A percentile compares a stretch with the other conserved stretches of the same genome.
These are phyloP conservation scores for Acacia concinna DNA, from an alignment of 331 rosid species.

Conservation along the genomic window DNA sequence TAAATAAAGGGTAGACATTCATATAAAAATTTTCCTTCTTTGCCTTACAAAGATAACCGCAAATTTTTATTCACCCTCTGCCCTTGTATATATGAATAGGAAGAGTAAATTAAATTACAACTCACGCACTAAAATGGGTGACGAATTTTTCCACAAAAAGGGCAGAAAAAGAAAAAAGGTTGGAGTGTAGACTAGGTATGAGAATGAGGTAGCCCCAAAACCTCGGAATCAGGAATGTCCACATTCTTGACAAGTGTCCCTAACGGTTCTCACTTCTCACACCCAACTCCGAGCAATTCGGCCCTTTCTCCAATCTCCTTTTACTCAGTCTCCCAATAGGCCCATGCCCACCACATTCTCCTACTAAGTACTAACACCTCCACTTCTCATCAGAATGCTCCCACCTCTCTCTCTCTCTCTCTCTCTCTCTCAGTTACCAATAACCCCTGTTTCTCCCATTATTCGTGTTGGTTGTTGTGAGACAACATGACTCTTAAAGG, in stretches of 20 bases:
- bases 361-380: not conserved
- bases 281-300: constrained; percentile 15
- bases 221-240: not conserved
- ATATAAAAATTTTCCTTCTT: no score
- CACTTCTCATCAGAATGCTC: not conserved
- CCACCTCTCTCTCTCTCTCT: not conserved
- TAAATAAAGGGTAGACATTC: no score
- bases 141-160: no score
- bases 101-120: not conserved
- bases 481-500: constrained; percentile 78
- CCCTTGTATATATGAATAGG: no score
- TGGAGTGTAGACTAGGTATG: not conserved
- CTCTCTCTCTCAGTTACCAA: not conserved
- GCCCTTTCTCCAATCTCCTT: constrained; percentile 27
- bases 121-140: not conserved
- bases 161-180: not conserved
- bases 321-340: constrained; percentile 45
- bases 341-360: constrained; percentile 42
- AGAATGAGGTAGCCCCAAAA: not conserved
- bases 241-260: not conserved
- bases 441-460: no score
- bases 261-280: not conserved
- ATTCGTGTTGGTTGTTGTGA: not conserved
- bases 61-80: no score
- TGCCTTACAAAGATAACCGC: no score